phyloP scores from a whole-genome alignment of 1,284 basidiomycete genomes.

The Blastosporella zonata region DNA sequence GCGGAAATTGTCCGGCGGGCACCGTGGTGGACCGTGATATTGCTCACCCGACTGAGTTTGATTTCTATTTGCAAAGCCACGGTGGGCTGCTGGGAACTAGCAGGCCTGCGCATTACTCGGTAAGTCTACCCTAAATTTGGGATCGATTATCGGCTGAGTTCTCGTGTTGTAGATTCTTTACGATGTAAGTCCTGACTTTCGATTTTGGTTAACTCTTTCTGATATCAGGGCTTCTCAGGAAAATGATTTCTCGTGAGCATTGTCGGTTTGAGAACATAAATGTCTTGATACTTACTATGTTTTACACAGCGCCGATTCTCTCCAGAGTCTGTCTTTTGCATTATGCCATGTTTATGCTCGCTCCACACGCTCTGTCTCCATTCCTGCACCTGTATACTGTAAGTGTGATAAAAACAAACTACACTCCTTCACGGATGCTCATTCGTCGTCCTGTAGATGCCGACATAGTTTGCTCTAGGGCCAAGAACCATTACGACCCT shows the following conservation, averaged over 20 bases:
- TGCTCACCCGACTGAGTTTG: conserved; percentile 72
- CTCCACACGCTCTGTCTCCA: conserved; percentile 79
- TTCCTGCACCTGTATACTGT: conserved; percentile 85
- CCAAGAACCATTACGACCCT: conserved; percentile 79
- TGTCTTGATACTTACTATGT: conserved; percentile 3
- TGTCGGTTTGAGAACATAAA: not conserved
- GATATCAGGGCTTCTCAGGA: conserved; percentile 22
- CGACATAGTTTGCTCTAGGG: conserved; percentile 78
- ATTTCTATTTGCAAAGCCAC: conserved; percentile 79
- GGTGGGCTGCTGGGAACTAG: conserved; percentile 67
- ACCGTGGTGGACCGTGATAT: conserved; percentile 73
- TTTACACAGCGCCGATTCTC: conserved; percentile 50
- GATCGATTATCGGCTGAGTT: not conserved
- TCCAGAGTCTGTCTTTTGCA: conserved; percentile 72
- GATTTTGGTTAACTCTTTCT: conserved; percentile 6
- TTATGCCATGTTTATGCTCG: conserved; percentile 81
- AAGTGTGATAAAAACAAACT: conserved; percentile 29
- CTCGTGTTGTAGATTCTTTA: conserved; percentile 32
- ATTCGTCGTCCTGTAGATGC: conserved; percentile 49
- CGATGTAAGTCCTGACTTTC: conserved; percentile 28
- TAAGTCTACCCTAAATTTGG: conserved; percentile 18
- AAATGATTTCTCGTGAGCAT: conserved; percentile 30
- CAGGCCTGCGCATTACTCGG: conserved; percentile 65
- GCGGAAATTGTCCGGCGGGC: conserved; percentile 73
- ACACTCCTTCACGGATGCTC: conserved; percentile 8